Percentiles rank a stretch among this genome's conserved stretches.
Conservation (phyloP, 2,329 filamentous ascomycete genomes). For the Epichloe gansuensis region DNA sequence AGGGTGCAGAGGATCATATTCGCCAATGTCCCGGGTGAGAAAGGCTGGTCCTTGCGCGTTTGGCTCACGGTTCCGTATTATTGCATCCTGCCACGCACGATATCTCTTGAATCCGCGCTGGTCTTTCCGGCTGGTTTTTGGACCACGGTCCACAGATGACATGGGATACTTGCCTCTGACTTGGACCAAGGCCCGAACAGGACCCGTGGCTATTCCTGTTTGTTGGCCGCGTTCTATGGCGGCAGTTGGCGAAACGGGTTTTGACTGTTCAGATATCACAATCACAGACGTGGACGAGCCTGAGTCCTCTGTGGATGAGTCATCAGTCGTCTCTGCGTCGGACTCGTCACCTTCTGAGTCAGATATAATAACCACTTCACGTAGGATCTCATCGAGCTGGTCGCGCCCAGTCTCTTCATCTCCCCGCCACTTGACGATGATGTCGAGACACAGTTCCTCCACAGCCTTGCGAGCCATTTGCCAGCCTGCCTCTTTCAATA, state of each 20-base stretch:
- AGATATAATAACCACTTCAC: conserved; percentile 56
- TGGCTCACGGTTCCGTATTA: conserved; percentile 19
- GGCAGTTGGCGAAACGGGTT: neutral
- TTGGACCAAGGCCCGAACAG: neutral
- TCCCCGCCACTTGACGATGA: conserved; percentile 60
- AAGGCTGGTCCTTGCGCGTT: conserved; percentile 9
- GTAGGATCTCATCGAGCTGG: conserved; percentile 53
- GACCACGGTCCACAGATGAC: conserved; percentile 11
- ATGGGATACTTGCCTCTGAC: conserved; percentile 10
- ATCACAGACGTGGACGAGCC: conserved; percentile 8
- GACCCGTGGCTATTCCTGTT: conserved; percentile 1
- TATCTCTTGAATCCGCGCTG: conserved; percentile 36
- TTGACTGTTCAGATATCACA: conserved; percentile 10
- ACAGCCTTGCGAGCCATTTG: conserved; percentile 48
- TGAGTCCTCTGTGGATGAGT: conserved; percentile 21
- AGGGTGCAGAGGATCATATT: conserved; percentile 3
- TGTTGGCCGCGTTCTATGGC: neutral
- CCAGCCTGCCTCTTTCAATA: conserved; percentile 47
- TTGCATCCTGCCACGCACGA: conserved; percentile 29
- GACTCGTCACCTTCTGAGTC: conserved; percentile 39
- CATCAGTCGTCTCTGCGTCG: conserved; percentile 22
- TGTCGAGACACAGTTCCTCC: conserved; percentile 48
- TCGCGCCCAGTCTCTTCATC: conserved; percentile 58
- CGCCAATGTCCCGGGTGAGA: conserved; percentile 6
- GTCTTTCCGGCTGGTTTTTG: conserved; percentile 19